Conservation (phyloP, 2,329 filamentous ascomycete genomes). For the Drechmeria coniospora region DNA sequence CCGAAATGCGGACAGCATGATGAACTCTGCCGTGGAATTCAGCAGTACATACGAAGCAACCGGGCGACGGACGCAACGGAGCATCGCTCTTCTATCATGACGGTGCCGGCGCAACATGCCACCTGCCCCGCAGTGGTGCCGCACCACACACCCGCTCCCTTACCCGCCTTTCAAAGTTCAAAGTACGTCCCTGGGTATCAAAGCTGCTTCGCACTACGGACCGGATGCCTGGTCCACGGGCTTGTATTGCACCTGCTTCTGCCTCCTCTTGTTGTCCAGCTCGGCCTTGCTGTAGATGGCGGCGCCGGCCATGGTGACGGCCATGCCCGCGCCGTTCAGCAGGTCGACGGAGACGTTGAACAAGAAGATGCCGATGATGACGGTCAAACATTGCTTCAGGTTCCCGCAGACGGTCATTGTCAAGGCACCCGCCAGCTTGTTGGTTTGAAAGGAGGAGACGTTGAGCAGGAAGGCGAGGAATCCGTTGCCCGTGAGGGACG, state of each 20-base stretch:
- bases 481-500: slow-evolving; percentile 34
- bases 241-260: slow-evolving; percentile 17
- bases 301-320: slow-evolving; percentile 37
- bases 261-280: slow-evolving; percentile 29
- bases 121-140: too few species aligned
- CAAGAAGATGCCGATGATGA: slow-evolving; percentile 35
- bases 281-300: slow-evolving; percentile 43
- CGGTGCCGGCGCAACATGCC: too few species aligned
- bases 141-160: too few species aligned
- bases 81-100: too few species aligned
- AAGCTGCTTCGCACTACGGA: slow-evolving; percentile 4
- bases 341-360: slow-evolving; percentile 34
- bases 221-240: slow-evolving; percentile 18
- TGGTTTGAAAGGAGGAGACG: slow-evolving; percentile 40
- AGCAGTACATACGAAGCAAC: too few species aligned
- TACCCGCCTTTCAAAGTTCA: slow-evolving; percentile 2
- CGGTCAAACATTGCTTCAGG: slow-evolving; percentile 41
- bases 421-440: slow-evolving; percentile 39
- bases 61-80: too few species aligned
- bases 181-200: slow-evolving; percentile 6
- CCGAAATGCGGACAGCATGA: too few species aligned
- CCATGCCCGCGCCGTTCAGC: slow-evolving; percentile 41
- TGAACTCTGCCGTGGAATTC: too few species aligned
- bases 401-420: slow-evolving; percentile 46
- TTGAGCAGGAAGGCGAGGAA: slow-evolving; percentile 40